These are phyloP conservation scores for Athelia psychrophila DNA, from an alignment of 1,284 basidiomycete species.

Conservation along the genomic window DNA sequence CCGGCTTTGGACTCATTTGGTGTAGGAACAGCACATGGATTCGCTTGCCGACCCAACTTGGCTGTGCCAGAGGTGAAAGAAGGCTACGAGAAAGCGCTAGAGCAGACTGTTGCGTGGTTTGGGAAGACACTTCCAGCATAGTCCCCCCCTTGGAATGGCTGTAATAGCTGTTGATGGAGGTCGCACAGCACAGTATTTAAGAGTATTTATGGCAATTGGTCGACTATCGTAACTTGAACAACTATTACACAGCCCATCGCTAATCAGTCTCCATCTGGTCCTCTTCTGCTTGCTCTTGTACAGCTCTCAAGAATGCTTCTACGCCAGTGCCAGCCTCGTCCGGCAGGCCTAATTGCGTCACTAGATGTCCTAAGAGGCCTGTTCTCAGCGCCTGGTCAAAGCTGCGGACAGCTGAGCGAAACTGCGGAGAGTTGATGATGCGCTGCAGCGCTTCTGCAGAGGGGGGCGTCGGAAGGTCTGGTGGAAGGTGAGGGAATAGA, in stretches of 20 bases:
- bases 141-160: too few species aligned
- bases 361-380: conserved; percentile 67
- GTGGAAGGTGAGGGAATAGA: conserved; percentile 74
- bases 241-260: too few species aligned
- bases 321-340: conserved; percentile 75
- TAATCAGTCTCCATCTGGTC: conserved; percentile 61
- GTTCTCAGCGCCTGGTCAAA: conserved; percentile 78
- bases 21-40: conserved; percentile 45
- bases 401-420: conserved; percentile 58
- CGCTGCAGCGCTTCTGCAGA: conserved; percentile 59
- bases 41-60: conserved; percentile 41
- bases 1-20: background rate
- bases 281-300: conserved; percentile 64
- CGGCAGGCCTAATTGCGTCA: conserved; percentile 71
- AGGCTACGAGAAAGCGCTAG: conserved; percentile 38
- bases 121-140: conserved; percentile 23
- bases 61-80: conserved; percentile 34
- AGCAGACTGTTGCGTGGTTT: conserved; percentile 34
- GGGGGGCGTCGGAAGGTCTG: conserved; percentile 65
- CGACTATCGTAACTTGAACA: too few species aligned
- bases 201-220: too few species aligned
- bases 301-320: conserved; percentile 67
- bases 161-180: too few species aligned
- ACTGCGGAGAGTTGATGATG: conserved; percentile 55
- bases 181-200: too few species aligned